A percentile compares a stretch with the other conserved stretches of the same genome.
Conservation (phyloP, 257 asterid genomes). For the Nyctanthes arbortristis region DNA sequence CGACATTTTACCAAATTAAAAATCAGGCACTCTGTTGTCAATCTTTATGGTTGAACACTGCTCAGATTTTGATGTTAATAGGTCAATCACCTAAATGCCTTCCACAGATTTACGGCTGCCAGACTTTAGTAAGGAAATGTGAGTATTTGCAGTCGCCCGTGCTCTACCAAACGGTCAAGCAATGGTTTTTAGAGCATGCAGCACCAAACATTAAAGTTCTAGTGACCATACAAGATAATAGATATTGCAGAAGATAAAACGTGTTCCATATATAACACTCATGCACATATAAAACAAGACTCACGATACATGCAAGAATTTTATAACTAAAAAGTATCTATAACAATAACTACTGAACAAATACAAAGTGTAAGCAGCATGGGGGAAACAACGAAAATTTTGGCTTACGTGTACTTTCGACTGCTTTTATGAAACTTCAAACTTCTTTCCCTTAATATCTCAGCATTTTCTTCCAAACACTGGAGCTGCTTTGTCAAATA, state of each 20-base stretch:
- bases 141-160: background rate
- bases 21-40: background rate
- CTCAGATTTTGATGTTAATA: background rate
- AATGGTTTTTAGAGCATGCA: background rate
- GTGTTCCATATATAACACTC: background rate
- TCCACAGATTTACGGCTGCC: background rate
- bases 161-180: background rate
- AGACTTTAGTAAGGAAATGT: background rate
- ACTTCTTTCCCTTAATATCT: conserved; percentile 73
- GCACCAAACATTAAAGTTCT: background rate
- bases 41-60: background rate
- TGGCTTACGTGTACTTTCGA: conserved; percentile 85
- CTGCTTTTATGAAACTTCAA: conserved; percentile 91
- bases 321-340: background rate
- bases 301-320: background rate
- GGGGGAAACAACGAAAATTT: conserved; percentile 3
- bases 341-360: background rate
- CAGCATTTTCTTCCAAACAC: conserved; percentile 87
- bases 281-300: background rate
- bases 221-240: conserved; percentile 1
- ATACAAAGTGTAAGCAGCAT: conserved; percentile 11
- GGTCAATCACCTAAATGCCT: conserved; percentile 6
- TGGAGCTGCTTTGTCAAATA: conserved; percentile 71
- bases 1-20: background rate
- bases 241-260: background rate